Percentiles rank a stretch among this genome's conserved stretches.
Conservation (phyloP, 768 basidiomycete species). For the Rhizopogon sp. region DNA sequence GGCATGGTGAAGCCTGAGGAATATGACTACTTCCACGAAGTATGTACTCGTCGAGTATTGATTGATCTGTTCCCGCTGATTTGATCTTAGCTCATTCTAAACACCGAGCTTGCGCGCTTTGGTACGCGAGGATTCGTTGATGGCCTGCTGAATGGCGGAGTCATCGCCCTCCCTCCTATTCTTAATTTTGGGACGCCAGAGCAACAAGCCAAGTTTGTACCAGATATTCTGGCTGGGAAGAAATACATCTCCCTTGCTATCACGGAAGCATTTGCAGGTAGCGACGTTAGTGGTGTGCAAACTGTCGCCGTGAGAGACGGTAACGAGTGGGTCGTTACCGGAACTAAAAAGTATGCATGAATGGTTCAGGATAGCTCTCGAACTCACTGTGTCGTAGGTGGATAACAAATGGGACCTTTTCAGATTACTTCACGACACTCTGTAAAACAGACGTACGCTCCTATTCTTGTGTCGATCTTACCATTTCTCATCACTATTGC, state of each 20-base stretch:
- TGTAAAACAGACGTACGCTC: slow-evolving; percentile 60
- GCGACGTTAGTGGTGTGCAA: slow-evolving; percentile 79
- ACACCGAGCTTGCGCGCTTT: slow-evolving; percentile 78
- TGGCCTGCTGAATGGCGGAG: slow-evolving; percentile 73
- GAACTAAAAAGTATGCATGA: slow-evolving; percentile 77
- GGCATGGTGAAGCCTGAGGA: slow-evolving; percentile 76
- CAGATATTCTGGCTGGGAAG: slow-evolving; percentile 69
- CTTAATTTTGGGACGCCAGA: slow-evolving; percentile 83
- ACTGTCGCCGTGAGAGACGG: slow-evolving; percentile 86
- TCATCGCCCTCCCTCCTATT: slow-evolving; percentile 87
- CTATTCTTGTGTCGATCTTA: not conserved
- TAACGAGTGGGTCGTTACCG: slow-evolving; percentile 82
- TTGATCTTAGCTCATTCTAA: slow-evolving; percentile 59
- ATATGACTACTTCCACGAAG: slow-evolving; percentile 95
- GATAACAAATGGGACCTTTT: slow-evolving; percentile 86
- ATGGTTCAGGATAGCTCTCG: not conserved
- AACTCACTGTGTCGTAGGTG: slow-evolving; percentile 43
- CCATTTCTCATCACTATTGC: not conserved
- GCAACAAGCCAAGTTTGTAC: slow-evolving; percentile 63
- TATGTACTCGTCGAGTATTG: slow-evolving; percentile 17
- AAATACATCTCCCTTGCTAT: slow-evolving; percentile 90
- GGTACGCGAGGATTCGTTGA: slow-evolving; percentile 87
- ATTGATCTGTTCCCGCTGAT: not conserved
- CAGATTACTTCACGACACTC: slow-evolving; percentile 80
- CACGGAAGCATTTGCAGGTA: slow-evolving; percentile 90